Evolutionary conservation across 208 protist species (phyloP).

Genomic region (Blechomonas ayalai): DNA sequence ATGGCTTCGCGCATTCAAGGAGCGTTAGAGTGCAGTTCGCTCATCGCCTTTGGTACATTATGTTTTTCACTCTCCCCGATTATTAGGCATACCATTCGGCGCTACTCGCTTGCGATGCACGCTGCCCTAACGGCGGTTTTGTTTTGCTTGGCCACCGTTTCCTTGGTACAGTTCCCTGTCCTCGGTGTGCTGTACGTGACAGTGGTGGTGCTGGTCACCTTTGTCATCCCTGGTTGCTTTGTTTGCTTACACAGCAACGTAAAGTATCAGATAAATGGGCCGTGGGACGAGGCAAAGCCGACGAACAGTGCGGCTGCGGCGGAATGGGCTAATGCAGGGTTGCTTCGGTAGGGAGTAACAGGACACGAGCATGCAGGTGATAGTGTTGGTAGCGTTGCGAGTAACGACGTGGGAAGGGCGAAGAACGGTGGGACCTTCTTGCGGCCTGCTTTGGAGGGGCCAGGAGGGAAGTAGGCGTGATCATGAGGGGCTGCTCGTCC

Average conservation of each 20-base stretch:
- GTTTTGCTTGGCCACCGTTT: constrained; percentile 41
- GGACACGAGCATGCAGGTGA: no score
- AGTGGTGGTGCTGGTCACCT: constrained; percentile 37
- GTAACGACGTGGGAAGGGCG: no score
- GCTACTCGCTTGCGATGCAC: constrained; percentile 48
- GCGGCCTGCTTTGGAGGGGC: no score
- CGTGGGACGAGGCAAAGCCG: constrained; percentile 89
- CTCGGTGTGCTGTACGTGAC: constrained; percentile 53
- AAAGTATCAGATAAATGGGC: constrained; percentile 88
- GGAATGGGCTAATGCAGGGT: constrained; percentile 85
- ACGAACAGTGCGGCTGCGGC: constrained; percentile 88
- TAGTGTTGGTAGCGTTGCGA: no score
- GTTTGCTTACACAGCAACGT: constrained; percentile 60
- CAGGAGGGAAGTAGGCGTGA: no score
- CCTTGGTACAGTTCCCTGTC: constrained; percentile 44
- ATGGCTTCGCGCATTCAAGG: constrained; percentile 77
- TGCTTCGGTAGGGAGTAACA: constrained; percentile 26
- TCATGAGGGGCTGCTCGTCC: no score
- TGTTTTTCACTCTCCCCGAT: constrained; percentile 83
- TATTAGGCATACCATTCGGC: constrained; percentile 55
- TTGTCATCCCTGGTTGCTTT: constrained; percentile 79
- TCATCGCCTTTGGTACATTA: constrained; percentile 80
- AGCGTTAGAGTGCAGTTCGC: constrained; percentile 47
- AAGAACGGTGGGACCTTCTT: no score
- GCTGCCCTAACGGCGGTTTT: constrained; percentile 59